Conservation (phyloP, 768 basidiomycete genomes). For the Leccinum subtestaceum region DNA sequence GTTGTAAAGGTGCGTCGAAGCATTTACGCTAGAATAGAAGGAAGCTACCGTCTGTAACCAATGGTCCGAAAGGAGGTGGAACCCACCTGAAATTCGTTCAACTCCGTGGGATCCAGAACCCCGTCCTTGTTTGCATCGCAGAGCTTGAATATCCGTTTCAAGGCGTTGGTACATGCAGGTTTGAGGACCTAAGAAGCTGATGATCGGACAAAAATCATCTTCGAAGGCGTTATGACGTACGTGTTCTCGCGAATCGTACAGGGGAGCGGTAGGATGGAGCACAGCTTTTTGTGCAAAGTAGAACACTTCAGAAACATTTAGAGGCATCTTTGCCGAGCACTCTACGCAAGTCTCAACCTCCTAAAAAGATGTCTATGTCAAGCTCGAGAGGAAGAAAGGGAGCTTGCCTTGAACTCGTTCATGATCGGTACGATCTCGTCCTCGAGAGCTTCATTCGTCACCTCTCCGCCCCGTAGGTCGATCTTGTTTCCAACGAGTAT, state of each 20-base stretch:
- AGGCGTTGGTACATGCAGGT: slow-evolving; percentile 83
- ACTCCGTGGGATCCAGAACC: slow-evolving; percentile 80
- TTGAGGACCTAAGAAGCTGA: slow-evolving; percentile 69
- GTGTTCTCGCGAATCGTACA: slow-evolving; percentile 96
- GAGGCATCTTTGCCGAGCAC: slow-evolving; percentile 85
- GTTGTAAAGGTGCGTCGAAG: slow-evolving; percentile 89
- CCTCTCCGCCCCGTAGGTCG: slow-evolving; percentile 87
- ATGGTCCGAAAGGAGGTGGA: not conserved
- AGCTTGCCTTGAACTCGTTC: slow-evolving; percentile 92
- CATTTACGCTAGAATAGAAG: slow-evolving; percentile 71
- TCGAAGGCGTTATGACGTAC: slow-evolving; percentile 42
- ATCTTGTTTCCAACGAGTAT: slow-evolving; percentile 99
- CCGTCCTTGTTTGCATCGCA: slow-evolving; percentile 96
- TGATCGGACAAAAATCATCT: slow-evolving; percentile 8
- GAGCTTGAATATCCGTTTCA: slow-evolving; percentile 93
- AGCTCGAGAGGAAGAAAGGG: not conserved
- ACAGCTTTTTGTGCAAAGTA: slow-evolving; percentile 99
- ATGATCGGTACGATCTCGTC: slow-evolving; percentile 96
- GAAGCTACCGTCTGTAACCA: not conserved
- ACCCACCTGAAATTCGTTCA: slow-evolving; percentile 93
- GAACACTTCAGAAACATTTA: slow-evolving; percentile 96
- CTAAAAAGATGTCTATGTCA: slow-evolving; percentile 39
- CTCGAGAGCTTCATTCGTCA: slow-evolving; percentile 91
- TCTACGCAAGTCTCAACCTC: slow-evolving; percentile 99
- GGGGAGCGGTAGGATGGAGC: slow-evolving; percentile 90